A percentile compares a stretch with the other conserved stretches of the same genome.
Conservation (phyloP, 257 asterid genomes). For the Solanum okadae region DNA sequence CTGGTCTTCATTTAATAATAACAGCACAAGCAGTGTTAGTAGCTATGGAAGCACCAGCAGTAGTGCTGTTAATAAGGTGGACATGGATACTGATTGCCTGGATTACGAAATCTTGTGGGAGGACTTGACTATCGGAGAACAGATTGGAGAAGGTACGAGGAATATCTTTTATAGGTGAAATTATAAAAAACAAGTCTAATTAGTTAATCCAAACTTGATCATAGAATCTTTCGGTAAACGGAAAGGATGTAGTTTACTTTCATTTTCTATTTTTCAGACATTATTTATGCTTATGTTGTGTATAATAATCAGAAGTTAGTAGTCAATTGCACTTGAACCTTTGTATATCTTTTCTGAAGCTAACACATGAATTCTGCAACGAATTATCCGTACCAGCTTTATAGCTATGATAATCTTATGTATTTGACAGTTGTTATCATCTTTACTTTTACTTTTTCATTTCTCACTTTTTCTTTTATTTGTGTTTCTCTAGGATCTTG, state of each 20-base stretch:
- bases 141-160: constrained; percentile 80
- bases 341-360: neutral
- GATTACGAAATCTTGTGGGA: constrained; percentile 93
- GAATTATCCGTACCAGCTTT: neutral
- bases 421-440: neutral
- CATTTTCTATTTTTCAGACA: neutral
- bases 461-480: constrained; percentile 19
- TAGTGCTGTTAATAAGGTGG: constrained; percentile 60
- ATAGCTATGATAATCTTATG: neutral
- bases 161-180: neutral
- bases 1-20: constrained; percentile 67
- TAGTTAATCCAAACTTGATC: neutral
- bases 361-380: neutral
- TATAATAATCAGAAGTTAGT: neutral
- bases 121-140: constrained; percentile 88
- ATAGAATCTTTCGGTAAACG: neutral
- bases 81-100: constrained; percentile 59
- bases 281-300: neutral
- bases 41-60: constrained; percentile 79
- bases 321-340: neutral
- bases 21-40: constrained; percentile 85
- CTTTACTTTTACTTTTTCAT: neutral
- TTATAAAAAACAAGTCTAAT: neutral
- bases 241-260: neutral
- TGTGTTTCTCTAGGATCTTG: constrained; percentile 61